A percentile compares a stretch with the other conserved stretches of the same genome.
These are phyloP conservation scores for Hymenoscyphus linearis DNA, from an alignment of 2,329 filamentous ascomycete species.

Conservation along the genomic window DNA sequence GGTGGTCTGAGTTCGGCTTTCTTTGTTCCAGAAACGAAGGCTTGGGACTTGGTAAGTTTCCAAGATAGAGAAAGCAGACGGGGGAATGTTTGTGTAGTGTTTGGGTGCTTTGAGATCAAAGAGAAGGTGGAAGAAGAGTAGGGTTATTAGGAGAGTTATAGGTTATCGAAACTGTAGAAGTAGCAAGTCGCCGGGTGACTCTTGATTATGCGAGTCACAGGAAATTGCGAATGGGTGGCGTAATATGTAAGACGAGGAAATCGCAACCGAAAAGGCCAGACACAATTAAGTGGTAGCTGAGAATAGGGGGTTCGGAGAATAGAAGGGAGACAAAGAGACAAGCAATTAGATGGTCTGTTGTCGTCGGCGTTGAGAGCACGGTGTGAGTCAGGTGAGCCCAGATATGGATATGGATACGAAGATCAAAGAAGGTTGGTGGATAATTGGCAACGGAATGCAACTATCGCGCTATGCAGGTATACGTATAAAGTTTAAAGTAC, in stretches of 20 bases:
- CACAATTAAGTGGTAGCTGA: constrained; percentile 23
- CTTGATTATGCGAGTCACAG: neutral
- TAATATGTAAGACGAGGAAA: constrained; percentile 10
- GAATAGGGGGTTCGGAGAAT: neutral
- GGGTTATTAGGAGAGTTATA: constrained; percentile 12
- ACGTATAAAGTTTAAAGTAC: neutral
- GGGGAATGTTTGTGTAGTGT: neutral
- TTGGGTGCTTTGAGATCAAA: neutral
- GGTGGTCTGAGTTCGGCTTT: neutral
- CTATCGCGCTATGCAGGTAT: constrained; percentile 13
- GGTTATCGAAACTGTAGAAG: constrained; percentile 19
- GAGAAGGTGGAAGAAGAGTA: constrained; percentile 8
- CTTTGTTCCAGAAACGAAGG: constrained; percentile 6
- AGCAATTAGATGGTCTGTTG: neutral
- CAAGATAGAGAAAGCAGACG: neutral
- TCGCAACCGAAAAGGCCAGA: constrained; percentile 13
- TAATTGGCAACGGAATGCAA: constrained; percentile 21
- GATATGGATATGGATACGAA: constrained; percentile 7
- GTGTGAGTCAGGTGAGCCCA: constrained; percentile 19
- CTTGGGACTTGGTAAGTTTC: neutral
- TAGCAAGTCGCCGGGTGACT: constrained; percentile 23
- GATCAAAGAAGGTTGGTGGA: constrained; percentile 18
- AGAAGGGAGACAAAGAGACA: constrained; percentile 14
- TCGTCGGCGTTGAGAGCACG: constrained; percentile 10
- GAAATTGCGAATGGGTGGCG: neutral